Evolutionary conservation across 805 yeast species (phyloP), one percentile per base, ranked within the genome.

Genomic region (Ogataea haglerorum): DNA sequence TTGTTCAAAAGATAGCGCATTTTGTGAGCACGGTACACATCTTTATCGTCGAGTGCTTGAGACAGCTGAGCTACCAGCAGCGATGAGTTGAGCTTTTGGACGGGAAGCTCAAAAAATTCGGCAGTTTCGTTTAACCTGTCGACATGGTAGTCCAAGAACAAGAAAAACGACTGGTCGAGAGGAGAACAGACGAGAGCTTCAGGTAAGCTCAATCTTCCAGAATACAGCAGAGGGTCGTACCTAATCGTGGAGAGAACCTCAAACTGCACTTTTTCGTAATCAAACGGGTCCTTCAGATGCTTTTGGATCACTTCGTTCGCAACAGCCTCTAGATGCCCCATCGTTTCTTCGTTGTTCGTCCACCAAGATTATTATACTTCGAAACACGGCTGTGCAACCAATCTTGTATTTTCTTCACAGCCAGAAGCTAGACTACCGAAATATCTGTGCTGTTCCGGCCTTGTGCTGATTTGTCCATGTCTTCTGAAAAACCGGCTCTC

Each of bases 241-340:
- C 96, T 67, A 27, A 88, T 71, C 2, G 95, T 80, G 28, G 89
- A 75, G 21, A 87, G 62, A 12, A 87, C 58, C 47, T 79, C 75
- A 53, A 85, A 80, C 5, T 67, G 34, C 2, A 34, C 16, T 3
- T 30, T 33, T 10, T 48, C 48, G 6, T 34, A 33, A 10, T 45
- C 52, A 36, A 48, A 52, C n/a, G 47, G 46, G 2, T 16, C 42
- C 2, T 43, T 34, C 12, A 53, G 24, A 13, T 49, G 43, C 9
- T 42, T 30, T 9, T 30, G 31, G 10, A 45, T 31, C 5, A 50
- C 34, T 2, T 30, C 10, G 3, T 34, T 21, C 6, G 53, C 49
- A 1, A 30, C 14, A 10, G 16, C 34, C 34, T 41, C 47, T 10
- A 38, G 21, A 9, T 33, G 36, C 13, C 16, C 13, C 37, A 36